Percentiles rank a stretch among this genome's conserved stretches.
These are phyloP conservation scores for Colletotrichum destructivum DNA, from an alignment of 2,329 filamentous ascomycete genomes.

Conservation along the genomic window DNA sequence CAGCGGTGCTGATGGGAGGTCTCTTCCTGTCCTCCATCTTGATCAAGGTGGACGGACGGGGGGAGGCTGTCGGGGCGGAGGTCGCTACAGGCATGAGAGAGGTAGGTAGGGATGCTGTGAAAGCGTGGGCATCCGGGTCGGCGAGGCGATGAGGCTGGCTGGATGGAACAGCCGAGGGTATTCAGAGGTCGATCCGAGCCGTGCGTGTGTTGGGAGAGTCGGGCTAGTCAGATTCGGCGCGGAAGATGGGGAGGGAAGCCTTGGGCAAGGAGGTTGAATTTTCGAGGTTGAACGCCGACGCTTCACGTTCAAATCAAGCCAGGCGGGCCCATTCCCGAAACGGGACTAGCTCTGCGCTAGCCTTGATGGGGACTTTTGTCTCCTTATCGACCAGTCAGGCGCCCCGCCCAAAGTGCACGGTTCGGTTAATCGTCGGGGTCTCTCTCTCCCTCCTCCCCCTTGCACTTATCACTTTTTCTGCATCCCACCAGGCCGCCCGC, in stretches of 20 bases:
- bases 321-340: constrained; percentile 53
- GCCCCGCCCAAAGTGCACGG: constrained; percentile 30
- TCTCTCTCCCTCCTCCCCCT: not conserved
- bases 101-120: constrained; percentile 45
- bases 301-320: constrained; percentile 53
- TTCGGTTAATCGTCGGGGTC: constrained; percentile 37
- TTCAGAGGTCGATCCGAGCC: constrained; percentile 33
- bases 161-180: constrained; percentile 14
- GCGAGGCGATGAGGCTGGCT: constrained; percentile 20
- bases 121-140: constrained; percentile 36
- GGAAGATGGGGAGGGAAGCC: constrained; percentile 26
- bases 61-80: constrained; percentile 73
- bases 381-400: constrained; percentile 50
- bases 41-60: constrained; percentile 85
- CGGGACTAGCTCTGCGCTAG: constrained; percentile 54
- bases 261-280: constrained; percentile 41
- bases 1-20: constrained; percentile 83
- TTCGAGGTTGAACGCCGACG: constrained; percentile 58
- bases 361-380: constrained; percentile 46
- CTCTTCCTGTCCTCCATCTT: constrained; percentile 99
- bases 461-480: constrained; percentile 28
- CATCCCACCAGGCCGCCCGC: constrained; percentile 15
- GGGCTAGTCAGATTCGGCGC: constrained; percentile 31
- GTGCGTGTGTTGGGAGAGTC: constrained; percentile 34
- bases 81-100: constrained; percentile 91